Evolutionary conservation across 495 filamentous ascomycete species (phyloP).

Genomic region (Amorphotheca resinae): DNA sequence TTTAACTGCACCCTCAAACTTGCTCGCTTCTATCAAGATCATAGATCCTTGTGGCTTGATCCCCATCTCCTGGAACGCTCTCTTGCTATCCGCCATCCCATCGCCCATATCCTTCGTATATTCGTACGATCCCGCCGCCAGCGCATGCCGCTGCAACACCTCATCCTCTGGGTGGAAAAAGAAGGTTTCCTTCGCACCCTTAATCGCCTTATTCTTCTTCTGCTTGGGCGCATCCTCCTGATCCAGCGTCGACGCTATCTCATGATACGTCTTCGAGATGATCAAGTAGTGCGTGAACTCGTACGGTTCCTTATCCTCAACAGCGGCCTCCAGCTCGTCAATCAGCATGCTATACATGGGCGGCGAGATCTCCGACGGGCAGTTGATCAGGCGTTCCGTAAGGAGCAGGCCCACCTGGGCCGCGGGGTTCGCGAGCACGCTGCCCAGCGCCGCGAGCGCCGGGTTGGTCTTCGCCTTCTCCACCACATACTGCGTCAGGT

Average conservation of each 20-base stretch:
- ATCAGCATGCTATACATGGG: constrained; percentile 95
- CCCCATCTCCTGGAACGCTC: constrained; percentile 88
- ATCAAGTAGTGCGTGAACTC: constrained; percentile 88
- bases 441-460: constrained; percentile 38
- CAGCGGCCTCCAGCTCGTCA: constrained; percentile 82
- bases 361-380: constrained; percentile 80
- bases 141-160: constrained; percentile 60
- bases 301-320: constrained; percentile 87
- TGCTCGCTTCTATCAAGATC: constrained; percentile 61
- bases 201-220: constrained; percentile 65
- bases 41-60: constrained; percentile 71
- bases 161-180: constrained; percentile 99
- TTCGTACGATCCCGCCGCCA: constrained; percentile 51
- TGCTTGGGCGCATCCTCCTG: constrained; percentile 50
- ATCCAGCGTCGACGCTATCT: constrained; percentile 72
- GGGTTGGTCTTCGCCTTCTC: constrained; percentile 42
- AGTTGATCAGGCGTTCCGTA: constrained; percentile 87
- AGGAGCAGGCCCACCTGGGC: constrained; percentile 68
- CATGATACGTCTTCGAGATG: constrained; percentile 77
- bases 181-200: constrained; percentile 40
- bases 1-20: constrained; percentile 55
- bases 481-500: constrained; percentile 59
- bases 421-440: constrained; percentile 41
- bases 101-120: constrained; percentile 69
- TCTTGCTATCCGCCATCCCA: constrained; percentile 73